Evolutionary conservation across 1,139 yeast genomes (phyloP).

Genomic region (Suhomyces bolitotheri): DNA sequence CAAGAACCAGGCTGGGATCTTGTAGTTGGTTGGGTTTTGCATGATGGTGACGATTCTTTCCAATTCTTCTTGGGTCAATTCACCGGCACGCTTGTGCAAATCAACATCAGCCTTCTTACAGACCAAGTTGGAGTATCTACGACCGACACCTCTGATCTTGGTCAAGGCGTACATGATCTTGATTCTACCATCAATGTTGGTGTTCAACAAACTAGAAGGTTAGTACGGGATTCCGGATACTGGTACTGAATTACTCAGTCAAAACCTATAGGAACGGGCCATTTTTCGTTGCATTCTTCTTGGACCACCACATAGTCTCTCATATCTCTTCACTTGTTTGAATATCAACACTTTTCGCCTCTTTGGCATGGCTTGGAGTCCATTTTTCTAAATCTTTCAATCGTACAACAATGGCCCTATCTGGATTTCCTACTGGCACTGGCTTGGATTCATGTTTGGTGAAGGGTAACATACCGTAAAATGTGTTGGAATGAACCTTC

Average conservation of each 20-base stretch:
- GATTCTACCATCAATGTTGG: slow-evolving; percentile 99
- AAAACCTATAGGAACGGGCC: no score
- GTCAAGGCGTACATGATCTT: slow-evolving; percentile 99
- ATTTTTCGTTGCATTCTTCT: no score
- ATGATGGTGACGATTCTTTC: slow-evolving; percentile 99
- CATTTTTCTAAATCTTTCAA: no score
- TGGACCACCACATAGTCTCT: no score
- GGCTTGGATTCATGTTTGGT: no score
- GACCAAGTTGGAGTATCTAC: slow-evolving; percentile 99
- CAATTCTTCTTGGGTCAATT: slow-evolving; percentile 99
- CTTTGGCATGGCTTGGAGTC: no score
- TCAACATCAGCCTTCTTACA: slow-evolving; percentile 99
- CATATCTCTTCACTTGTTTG: no score
- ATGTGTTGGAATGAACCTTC: slow-evolving; percentile 99
- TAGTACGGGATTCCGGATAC: slow-evolving; percentile 7
- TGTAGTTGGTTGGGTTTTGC: slow-evolving; percentile 99
- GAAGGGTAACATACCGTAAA: slow-evolving; percentile 83
- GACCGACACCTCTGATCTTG: slow-evolving; percentile 99
- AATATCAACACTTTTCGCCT: no score
- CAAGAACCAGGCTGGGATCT: slow-evolving; percentile 99
- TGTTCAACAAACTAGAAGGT: slow-evolving; percentile 86
- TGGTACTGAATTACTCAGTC: no score
- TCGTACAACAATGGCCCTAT: no score
- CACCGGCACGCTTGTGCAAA: slow-evolving; percentile 99
- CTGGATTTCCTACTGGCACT: no score